Conservation (phyloP, 2,329 filamentous ascomycete genomes). For the Hymenoscyphus scutula region DNA sequence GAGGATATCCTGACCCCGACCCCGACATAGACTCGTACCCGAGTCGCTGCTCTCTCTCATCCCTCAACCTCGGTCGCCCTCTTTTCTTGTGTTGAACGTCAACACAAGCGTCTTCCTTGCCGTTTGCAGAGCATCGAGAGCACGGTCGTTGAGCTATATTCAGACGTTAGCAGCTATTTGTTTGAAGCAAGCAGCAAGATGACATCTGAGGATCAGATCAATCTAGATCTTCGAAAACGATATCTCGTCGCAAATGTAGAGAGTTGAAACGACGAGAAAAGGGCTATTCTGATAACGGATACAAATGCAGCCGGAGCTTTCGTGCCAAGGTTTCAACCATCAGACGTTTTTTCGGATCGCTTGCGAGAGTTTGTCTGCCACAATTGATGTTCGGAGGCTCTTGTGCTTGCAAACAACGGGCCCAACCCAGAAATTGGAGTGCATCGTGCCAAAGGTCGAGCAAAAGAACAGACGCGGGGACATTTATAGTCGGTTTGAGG, state of each 20-base stretch:
- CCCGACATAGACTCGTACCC: slow-evolving; percentile 44
- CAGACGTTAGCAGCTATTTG: slow-evolving; percentile 20
- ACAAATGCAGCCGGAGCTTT: neutral
- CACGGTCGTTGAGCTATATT: slow-evolving; percentile 70
- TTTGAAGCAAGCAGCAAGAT: neutral
- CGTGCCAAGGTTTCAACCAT: slow-evolving; percentile 8
- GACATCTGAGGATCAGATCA: neutral
- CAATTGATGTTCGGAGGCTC: slow-evolving; percentile 2
- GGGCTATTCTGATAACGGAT: slow-evolving; percentile 6
- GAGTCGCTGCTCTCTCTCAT: slow-evolving; percentile 59
- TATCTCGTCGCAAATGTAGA: slow-evolving; percentile 2
- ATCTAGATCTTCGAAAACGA: neutral
- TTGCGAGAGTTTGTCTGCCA: slow-evolving; percentile 6
- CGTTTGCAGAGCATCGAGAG: slow-evolving; percentile 72
- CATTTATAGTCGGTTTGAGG: neutral
- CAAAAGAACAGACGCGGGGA: neutral
- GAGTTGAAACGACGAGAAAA: slow-evolving; percentile 2
- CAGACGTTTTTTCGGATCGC: slow-evolving; percentile 1
- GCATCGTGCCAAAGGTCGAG: neutral
- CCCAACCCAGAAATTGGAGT: neutral
- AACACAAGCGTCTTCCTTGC: slow-evolving; percentile 76
- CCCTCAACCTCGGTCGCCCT: slow-evolving; percentile 72
- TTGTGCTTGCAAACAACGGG: neutral
- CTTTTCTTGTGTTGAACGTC: slow-evolving; percentile 87
- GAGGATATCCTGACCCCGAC: slow-evolving; percentile 28